phyloP scores from a whole-genome alignment of 148 eudicot genomes.

The Fagopyrum tataricum region DNA sequence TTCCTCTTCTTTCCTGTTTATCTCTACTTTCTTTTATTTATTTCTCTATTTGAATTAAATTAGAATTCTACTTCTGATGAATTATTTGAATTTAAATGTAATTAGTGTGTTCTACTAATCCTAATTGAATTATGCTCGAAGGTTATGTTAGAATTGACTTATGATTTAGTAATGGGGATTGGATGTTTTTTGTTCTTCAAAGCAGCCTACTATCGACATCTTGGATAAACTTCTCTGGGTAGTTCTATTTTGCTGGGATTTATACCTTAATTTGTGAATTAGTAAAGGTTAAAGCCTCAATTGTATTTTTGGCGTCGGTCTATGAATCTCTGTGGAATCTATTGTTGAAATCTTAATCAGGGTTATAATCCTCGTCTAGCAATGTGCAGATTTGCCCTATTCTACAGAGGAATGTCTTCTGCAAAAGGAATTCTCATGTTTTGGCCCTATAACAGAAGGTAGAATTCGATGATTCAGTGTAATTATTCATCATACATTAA shows the following conservation, averaged over 20 bases:
- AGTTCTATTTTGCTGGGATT: neutral
- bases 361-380: neutral
- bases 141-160: neutral
- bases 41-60: neutral
- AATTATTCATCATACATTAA: neutral
- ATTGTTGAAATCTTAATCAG: neutral
- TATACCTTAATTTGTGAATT: neutral
- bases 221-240: neutral
- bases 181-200: too few species aligned
- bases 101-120: neutral
- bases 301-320: neutral
- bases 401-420: neutral
- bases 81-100: neutral
- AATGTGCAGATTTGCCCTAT: conserved; percentile 8
- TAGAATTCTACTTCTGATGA: neutral
- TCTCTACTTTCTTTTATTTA: neutral
- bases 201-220: too few species aligned
- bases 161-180: too few species aligned
- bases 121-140: neutral
- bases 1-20: neutral
- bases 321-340: neutral
- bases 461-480: neutral
- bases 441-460: neutral
- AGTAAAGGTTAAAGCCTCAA: neutral
- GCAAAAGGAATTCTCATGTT: conserved; percentile 2